These are phyloP conservation scores for Ganoderma lucidum DNA, from an alignment of 1,284 basidiomycete genomes.

Conservation along the genomic window DNA sequence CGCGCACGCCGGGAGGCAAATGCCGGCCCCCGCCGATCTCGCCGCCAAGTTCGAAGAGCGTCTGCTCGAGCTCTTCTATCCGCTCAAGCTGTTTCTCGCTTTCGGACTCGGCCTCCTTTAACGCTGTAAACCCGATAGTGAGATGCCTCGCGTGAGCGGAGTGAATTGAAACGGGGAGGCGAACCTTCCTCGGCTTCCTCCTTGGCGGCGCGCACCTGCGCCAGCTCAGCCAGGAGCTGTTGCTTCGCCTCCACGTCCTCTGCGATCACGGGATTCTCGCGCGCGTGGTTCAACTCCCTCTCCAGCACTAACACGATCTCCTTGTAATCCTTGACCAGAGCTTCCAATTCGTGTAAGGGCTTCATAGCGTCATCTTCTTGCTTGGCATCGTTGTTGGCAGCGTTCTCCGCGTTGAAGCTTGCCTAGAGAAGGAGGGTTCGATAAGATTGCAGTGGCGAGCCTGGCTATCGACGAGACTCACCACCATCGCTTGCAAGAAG, in stretches of 20 bases:
- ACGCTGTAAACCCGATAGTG: conserved; percentile 47
- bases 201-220: conserved; percentile 49
- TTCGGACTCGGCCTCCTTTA: conserved; percentile 49
- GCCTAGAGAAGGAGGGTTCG: conserved; percentile 46
- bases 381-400: conserved; percentile 38
- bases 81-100: conserved; percentile 52
- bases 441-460: neutral
- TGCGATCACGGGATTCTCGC: conserved; percentile 40
- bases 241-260: conserved; percentile 43
- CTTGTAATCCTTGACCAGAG: conserved; percentile 64
- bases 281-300: conserved; percentile 51
- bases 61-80: conserved; percentile 73
- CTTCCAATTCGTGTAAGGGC: conserved; percentile 65
- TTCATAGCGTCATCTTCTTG: conserved; percentile 48
- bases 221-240: conserved; percentile 52
- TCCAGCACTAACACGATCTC: conserved; percentile 52
- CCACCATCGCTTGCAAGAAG: conserved; percentile 70
- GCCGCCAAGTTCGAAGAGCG: conserved; percentile 76
- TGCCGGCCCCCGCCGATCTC: conserved; percentile 83
- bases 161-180: conserved; percentile 15
- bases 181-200: conserved; percentile 54
- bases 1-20: conserved; percentile 73
- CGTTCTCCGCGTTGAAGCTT: conserved; percentile 66
- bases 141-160: neutral
- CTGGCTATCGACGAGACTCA: conserved; percentile 43